Conservation (phyloP, 2,329 filamentous ascomycete species). For the Aspergillus melleus region DNA sequence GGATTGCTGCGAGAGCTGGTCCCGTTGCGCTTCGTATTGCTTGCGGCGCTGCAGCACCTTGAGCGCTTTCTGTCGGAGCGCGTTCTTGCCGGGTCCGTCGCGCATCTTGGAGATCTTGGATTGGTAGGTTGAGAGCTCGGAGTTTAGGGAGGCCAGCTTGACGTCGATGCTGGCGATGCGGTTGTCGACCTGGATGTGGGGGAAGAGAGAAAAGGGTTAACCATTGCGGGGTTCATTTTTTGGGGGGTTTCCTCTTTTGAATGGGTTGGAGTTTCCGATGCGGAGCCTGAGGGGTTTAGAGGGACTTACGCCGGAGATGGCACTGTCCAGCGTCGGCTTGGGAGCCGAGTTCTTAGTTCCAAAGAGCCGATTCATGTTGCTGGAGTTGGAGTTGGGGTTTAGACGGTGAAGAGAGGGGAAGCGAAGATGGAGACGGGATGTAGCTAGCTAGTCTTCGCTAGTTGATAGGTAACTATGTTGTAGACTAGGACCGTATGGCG, state of each 20-base stretch:
- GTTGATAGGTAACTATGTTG: too few relatives aligned
- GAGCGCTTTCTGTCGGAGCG: constrained; percentile 89
- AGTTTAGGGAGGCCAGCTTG: constrained; percentile 88
- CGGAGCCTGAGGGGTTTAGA: too few relatives aligned
- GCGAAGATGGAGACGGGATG: background rate
- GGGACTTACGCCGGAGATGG: constrained; percentile 70
- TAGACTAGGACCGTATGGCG: background rate
- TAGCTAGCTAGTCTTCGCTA: background rate
- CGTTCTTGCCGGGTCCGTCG: constrained; percentile 88
- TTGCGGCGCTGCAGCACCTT: constrained; percentile 92
- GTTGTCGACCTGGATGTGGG: constrained; percentile 63
- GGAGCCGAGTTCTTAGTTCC: constrained; percentile 82
- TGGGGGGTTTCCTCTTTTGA: constrained; percentile 10
- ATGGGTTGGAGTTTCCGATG: background rate
- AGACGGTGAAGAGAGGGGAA: constrained; percentile 2
- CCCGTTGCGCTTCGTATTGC: constrained; percentile 89
- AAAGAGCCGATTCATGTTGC: constrained; percentile 89
- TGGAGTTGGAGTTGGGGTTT: background rate
- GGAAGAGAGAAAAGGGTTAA: background rate
- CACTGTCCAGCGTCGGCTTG: constrained; percentile 82
- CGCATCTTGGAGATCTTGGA: constrained; percentile 87
- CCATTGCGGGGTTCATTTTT: constrained; percentile 6
- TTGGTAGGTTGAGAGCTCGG: constrained; percentile 86
- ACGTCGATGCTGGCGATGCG: constrained; percentile 87
- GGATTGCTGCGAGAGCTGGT: constrained; percentile 88